These are phyloP conservation scores for Aquilaria yunnanensis DNA, from an alignment of 345 rosid species.

Conservation along the genomic window DNA sequence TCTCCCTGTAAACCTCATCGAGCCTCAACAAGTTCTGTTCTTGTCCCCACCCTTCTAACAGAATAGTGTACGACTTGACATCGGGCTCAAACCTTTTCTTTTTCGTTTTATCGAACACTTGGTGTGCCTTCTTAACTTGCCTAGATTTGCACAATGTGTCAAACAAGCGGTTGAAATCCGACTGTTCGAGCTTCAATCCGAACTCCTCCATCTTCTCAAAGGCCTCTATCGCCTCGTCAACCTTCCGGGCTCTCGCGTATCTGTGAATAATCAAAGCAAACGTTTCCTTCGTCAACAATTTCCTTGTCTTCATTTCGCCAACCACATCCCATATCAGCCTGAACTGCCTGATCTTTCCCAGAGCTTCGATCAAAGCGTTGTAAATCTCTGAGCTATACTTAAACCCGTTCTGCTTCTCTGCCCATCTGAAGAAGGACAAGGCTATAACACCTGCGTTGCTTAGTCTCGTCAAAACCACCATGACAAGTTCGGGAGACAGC, in stretches of 20 bases:
- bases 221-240: slow-evolving; percentile 60
- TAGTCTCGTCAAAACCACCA: slow-evolving; percentile 60
- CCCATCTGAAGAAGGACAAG: slow-evolving; percentile 66
- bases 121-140: slow-evolving; percentile 60
- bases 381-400: slow-evolving; percentile 51
- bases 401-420: slow-evolving; percentile 66
- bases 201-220: slow-evolving; percentile 70
- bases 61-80: slow-evolving; percentile 64
- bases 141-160: slow-evolving; percentile 66
- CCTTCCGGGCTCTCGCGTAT: slow-evolving; percentile 65
- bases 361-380: slow-evolving; percentile 65
- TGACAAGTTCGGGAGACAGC: slow-evolving; percentile 40
- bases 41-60: slow-evolving; percentile 85
- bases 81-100: slow-evolving; percentile 57
- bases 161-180: slow-evolving; percentile 62
- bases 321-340: slow-evolving; percentile 55
- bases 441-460: slow-evolving; percentile 75
- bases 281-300: slow-evolving; percentile 64
- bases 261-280: slow-evolving; percentile 65
- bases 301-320: slow-evolving; percentile 56
- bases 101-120: slow-evolving; percentile 82
- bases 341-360: slow-evolving; percentile 86
- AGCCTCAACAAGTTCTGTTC: slow-evolving; percentile 51
- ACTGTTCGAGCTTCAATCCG: slow-evolving; percentile 49
- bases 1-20: slow-evolving; percentile 60